Conservation (phyloP, 2,329 filamentous ascomycete species). For the Zasmidium citrigriseum region DNA sequence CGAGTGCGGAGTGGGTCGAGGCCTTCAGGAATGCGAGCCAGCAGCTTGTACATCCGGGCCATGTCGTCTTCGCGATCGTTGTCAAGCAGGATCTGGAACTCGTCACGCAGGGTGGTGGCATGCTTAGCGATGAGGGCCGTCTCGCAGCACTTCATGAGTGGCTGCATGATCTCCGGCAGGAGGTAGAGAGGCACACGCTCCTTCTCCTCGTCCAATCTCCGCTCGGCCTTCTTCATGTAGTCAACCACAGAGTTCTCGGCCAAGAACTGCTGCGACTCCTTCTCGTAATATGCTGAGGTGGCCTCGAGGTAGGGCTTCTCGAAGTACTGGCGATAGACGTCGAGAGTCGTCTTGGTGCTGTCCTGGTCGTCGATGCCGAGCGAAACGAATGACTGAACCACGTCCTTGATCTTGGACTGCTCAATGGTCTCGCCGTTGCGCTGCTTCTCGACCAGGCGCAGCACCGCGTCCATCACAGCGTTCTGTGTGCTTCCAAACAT, state of each 20-base stretch:
- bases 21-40: slow-evolving; percentile 86
- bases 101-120: slow-evolving; percentile 80
- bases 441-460: slow-evolving; percentile 96
- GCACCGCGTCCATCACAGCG: slow-evolving; percentile 92
- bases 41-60: slow-evolving; percentile 90
- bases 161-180: slow-evolving; percentile 82
- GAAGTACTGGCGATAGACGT: slow-evolving; percentile 91
- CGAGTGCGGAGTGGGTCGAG: slow-evolving; percentile 82
- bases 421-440: slow-evolving; percentile 97
- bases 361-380: slow-evolving; percentile 92
- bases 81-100: slow-evolving; percentile 91
- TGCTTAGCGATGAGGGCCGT: slow-evolving; percentile 87
- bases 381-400: slow-evolving; percentile 93
- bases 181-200: slow-evolving; percentile 90
- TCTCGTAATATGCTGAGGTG: slow-evolving; percentile 82
- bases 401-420: slow-evolving; percentile 92
- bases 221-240: slow-evolving; percentile 99
- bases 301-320: slow-evolving; percentile 87
- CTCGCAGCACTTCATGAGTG: slow-evolving; percentile 85
- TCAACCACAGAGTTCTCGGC: slow-evolving; percentile 97
- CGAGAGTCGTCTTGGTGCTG: slow-evolving; percentile 87
- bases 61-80: slow-evolving; percentile 95
- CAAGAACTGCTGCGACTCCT: slow-evolving; percentile 91
- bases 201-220: slow-evolving; percentile 86
- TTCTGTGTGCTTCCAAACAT: slow-evolving; percentile 81